These are phyloP conservation scores for Pseudozyma thailandica DNA, from an alignment of 1,284 basidiomycete genomes.

Conservation along the genomic window DNA sequence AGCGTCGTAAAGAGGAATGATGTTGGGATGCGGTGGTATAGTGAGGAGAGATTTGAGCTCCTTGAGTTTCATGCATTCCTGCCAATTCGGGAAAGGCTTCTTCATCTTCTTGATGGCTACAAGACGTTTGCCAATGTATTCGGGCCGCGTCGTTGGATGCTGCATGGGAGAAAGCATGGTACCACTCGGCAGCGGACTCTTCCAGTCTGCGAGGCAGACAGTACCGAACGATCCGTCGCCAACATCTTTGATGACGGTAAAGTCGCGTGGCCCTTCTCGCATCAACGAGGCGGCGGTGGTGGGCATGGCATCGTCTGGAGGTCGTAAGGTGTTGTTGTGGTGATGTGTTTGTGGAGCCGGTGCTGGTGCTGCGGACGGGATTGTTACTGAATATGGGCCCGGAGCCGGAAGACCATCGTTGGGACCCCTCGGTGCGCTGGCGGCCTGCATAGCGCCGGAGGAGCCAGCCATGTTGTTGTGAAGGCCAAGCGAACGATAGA, in stretches of 20 bases:
- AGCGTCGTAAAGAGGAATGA: constrained; percentile 98
- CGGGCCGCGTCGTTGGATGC: constrained; percentile 78
- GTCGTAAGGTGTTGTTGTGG: constrained; percentile 7
- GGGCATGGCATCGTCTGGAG: constrained; percentile 40
- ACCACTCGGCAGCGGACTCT: constrained; percentile 77
- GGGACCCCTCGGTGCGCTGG: constrained; percentile 3
- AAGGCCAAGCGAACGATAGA: constrained; percentile 16
- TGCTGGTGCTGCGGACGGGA: constrained; percentile 1
- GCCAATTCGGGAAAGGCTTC: constrained; percentile 96
- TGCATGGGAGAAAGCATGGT: constrained; percentile 68
- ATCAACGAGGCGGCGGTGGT: constrained; percentile 62
- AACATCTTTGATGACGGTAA: constrained; percentile 63
- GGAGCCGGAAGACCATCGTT: constrained; percentile 23
- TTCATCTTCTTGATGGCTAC: constrained; percentile 99
- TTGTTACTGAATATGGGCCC: constrained; percentile 1
- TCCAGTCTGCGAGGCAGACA: constrained; percentile 99
- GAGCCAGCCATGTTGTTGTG: constrained; percentile 16
- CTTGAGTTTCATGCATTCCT: constrained; percentile 92
- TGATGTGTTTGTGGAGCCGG: neutral
- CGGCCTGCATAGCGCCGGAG: constrained; percentile 16
- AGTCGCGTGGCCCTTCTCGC: constrained; percentile 61
- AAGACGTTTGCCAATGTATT: constrained; percentile 92
- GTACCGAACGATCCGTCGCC: constrained; percentile 77
- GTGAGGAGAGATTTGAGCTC: constrained; percentile 95
- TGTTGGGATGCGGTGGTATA: constrained; percentile 94